Conservation (phyloP, 208 protist species). For the Crithidia mellificae region DNA sequence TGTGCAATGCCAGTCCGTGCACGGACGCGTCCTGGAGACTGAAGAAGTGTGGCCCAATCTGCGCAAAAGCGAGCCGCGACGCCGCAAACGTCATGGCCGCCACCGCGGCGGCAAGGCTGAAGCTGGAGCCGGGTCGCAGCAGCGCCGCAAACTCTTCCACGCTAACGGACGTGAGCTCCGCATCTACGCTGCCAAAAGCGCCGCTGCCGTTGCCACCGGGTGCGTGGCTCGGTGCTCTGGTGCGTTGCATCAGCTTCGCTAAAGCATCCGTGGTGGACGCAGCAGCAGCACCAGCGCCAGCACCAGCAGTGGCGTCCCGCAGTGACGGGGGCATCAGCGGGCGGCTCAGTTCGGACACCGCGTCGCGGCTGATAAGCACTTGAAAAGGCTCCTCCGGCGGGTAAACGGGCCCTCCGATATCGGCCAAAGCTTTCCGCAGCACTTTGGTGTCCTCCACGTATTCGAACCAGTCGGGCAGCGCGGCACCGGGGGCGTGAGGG, state of each 20-base stretch:
- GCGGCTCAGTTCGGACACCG: constrained; percentile 3
- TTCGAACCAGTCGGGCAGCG: constrained; percentile 14
- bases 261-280: neutral
- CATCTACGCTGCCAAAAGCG: neutral
- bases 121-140: constrained; percentile 10
- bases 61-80: constrained; percentile 4
- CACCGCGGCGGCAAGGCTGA: constrained; percentile 3
- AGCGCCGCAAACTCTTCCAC: constrained; percentile 4
- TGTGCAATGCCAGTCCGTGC: constrained; percentile 6
- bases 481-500: no score
- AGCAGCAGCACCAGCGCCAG: no score
- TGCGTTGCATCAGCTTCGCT: neutral
- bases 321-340: neutral
- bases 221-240: neutral
- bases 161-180: neutral
- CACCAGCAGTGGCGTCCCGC: neutral
- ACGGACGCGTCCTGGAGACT: constrained; percentile 1
- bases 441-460: constrained; percentile 15
- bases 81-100: constrained; percentile 11
- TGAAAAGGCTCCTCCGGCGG: constrained; percentile 17
- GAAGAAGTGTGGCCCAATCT: neutral
- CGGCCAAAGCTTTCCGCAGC: neutral
- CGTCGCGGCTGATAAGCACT: constrained; percentile 9
- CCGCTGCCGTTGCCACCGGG: neutral
- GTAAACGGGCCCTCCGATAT: constrained; percentile 17